Base-by-base conservation (phyloP, 768 basidiomycete species). In the Hericium rajendrae region DNA sequence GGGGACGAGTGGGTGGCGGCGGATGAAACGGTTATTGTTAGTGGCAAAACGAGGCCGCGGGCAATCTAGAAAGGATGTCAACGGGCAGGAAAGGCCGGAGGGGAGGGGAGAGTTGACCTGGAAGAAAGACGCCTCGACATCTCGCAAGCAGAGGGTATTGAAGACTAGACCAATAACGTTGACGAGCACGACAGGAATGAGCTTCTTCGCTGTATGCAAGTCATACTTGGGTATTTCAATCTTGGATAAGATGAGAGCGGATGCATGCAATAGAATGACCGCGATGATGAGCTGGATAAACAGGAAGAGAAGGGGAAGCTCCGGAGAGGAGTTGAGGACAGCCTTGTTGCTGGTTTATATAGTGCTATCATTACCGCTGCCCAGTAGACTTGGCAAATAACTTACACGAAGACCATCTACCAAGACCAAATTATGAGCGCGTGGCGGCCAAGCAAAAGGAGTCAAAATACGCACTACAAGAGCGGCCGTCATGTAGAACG, bases 111-210 rank as follows among this genome's bases (percentile, higher is more conserved):
- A 15, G 40, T 6, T 51, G 66, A 85, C 86, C 76, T 89, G 88
- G 70, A 89, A 91, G 69, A 86, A 91, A 0, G 84, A 83, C 2
- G 88, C 87, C 56, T 91, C 88, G 18, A 91, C 87, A 54, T 81
- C 83, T 26, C 86, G 78, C 54, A 91, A 73, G 65, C 89, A 91
- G 5, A 89, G 77, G 1, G 84, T 88, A 61, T 90, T 90, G 74
- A 90, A 89, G 1, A 87, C 79, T 4, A 91, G 75, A 1, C 88
- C 87, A 6, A 83, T 71, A n/a, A 87, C 80, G 64, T 88, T 87
- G 48, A 88, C 83, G 2, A 78, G 68, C 0, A 88, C 78, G 9
- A 87, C 81, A 2, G 85, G 83, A 2, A 78, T 61, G 4, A 87
- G 76, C 61, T 83, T 84, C 65, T 76, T 81, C 6, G 78, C 82